Evolutionary conservation across 306 rosid genomes (phyloP).

Genomic region (Abrus precatorius): DNA sequence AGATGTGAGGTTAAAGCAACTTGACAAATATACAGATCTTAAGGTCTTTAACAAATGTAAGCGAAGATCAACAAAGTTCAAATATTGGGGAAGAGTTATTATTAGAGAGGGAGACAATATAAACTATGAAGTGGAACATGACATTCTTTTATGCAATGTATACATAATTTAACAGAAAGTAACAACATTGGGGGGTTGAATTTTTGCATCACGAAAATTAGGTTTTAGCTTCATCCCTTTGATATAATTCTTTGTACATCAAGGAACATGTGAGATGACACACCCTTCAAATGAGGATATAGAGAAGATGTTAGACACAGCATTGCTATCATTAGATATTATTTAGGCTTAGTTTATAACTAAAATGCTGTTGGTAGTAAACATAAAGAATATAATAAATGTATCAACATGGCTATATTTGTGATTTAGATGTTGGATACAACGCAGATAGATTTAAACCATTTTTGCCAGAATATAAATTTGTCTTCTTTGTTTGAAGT

Average conservation of each 20-base stretch:
- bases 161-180: background rate
- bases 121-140: slow-evolving; percentile 25
- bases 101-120: background rate
- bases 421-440: background rate
- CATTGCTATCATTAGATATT: background rate
- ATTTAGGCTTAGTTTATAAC: slow-evolving; percentile 13
- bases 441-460: background rate
- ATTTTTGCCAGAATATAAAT: background rate
- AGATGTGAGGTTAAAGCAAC: slow-evolving; percentile 19
- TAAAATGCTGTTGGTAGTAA: background rate
- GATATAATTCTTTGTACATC: background rate
- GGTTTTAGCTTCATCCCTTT: slow-evolving; percentile 4
- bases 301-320: background rate
- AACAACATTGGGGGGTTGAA: background rate
- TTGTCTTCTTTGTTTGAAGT: background rate
- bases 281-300: background rate
- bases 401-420: background rate
- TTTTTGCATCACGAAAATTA: background rate
- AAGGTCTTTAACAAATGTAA: background rate
- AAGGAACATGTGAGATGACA: background rate
- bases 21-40: slow-evolving; percentile 22
- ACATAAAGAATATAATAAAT: slow-evolving; percentile 1
- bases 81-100: background rate
- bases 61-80: background rate
- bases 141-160: background rate